Conservation (phyloP, 805 yeast species). For the Zygotorulaspora sp. region DNA sequence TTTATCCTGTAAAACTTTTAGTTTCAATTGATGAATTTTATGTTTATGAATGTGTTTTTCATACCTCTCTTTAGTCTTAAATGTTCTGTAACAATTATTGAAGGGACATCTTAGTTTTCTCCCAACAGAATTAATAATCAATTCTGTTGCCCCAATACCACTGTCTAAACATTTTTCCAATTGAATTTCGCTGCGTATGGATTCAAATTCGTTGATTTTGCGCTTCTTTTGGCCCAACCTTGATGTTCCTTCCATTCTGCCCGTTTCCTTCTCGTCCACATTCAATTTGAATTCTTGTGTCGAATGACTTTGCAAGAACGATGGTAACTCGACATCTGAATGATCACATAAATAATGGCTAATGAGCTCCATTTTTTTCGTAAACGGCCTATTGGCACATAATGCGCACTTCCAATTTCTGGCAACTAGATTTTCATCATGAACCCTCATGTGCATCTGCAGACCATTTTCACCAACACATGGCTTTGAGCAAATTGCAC, state of each 20-base stretch:
- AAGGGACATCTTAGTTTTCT: slow-evolving; percentile 45
- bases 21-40: slow-evolving; percentile 32
- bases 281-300: neutral
- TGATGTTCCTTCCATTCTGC: neutral
- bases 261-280: neutral
- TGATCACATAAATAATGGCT: slow-evolving; percentile 55
- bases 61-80: slow-evolving; percentile 39
- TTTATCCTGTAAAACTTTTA: slow-evolving; percentile 24
- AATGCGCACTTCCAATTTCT: slow-evolving; percentile 63
- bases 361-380: slow-evolving; percentile 52
- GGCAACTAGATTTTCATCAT: slow-evolving; percentile 49
- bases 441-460: slow-evolving; percentile 67
- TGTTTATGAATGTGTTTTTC: slow-evolving; percentile 34
- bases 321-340: slow-evolving; percentile 8
- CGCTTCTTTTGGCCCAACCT: slow-evolving; percentile 8
- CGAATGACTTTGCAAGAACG: neutral
- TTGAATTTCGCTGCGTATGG: slow-evolving; percentile 21
- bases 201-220: slow-evolving; percentile 14
- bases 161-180: slow-evolving; percentile 27
- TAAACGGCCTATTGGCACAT: slow-evolving; percentile 46
- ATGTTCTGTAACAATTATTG: slow-evolving; percentile 48
- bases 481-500: slow-evolving; percentile 60
- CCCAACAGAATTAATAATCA: slow-evolving; percentile 36
- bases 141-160: slow-evolving; percentile 26
- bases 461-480: slow-evolving; percentile 72